Evolutionary conservation across 148 eudicot species (phyloP).

Genomic region (Spergularia bocconei): DNA sequence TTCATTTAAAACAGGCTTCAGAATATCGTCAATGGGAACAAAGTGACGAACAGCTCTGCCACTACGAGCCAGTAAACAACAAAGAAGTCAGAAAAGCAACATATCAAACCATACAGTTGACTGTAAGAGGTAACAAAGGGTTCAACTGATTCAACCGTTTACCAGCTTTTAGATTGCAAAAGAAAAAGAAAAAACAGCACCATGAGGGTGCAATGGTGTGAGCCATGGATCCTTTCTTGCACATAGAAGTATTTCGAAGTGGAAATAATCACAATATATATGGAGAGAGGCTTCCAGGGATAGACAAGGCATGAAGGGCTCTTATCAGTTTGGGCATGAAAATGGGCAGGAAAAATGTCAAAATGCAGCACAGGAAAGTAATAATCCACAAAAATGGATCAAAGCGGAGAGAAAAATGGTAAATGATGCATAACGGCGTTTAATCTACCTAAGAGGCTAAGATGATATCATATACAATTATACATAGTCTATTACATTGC

Average conservation of each 20-base stretch:
- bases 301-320: not conserved
- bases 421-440: not conserved
- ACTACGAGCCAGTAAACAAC: constrained; percentile 33
- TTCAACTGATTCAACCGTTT: not conserved
- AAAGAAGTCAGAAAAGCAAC: not conserved
- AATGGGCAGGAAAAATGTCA: too few species aligned
- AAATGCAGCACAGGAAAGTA: not conserved
- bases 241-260: too few species aligned
- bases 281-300: not conserved
- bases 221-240: too few species aligned
- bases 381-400: not conserved
- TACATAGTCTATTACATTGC: not conserved
- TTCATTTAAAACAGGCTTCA: constrained; percentile 82
- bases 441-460: not conserved
- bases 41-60: constrained; percentile 62
- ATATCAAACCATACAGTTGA: not conserved
- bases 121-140: not conserved
- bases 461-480: not conserved
- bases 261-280: not conserved
- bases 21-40: constrained; percentile 71
- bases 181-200: not conserved
- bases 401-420: not conserved
- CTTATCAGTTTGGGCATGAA: not conserved
- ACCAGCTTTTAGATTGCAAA: not conserved
- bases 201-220: not conserved